Evolutionary conservation across 495 filamentous ascomycete species (phyloP).

Genomic region (Penicillium diatomitis): DNA sequence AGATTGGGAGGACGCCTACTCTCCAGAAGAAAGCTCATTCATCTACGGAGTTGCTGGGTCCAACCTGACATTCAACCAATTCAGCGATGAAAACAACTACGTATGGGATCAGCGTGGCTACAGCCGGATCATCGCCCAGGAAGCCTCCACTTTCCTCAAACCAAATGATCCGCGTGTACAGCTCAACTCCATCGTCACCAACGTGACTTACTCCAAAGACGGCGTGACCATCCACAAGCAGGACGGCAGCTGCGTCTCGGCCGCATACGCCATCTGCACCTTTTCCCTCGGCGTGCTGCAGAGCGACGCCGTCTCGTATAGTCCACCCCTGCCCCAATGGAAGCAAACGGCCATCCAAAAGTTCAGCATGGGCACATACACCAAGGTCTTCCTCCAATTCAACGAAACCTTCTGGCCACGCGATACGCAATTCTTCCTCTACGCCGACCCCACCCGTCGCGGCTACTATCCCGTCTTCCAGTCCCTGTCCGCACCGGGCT

Average conservation of each 20-base stretch:
- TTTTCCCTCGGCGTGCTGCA: slow-evolving; percentile 65
- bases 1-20: slow-evolving; percentile 49
- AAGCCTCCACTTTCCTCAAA: slow-evolving; percentile 53
- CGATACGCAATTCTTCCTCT: slow-evolving; percentile 60
- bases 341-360: slow-evolving; percentile 56
- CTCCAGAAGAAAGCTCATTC: slow-evolving; percentile 40
- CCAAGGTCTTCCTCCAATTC: slow-evolving; percentile 72
- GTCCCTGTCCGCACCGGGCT: slow-evolving; percentile 49
- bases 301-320: slow-evolving; percentile 51
- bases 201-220: slow-evolving; percentile 44
- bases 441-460: slow-evolving; percentile 51
- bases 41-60: slow-evolving; percentile 34
- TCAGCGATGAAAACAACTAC: slow-evolving; percentile 54
- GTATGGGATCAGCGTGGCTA: slow-evolving; percentile 62
- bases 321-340: slow-evolving; percentile 54
- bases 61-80: slow-evolving; percentile 42
- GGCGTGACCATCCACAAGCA: slow-evolving; percentile 49
- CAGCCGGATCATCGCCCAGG: slow-evolving; percentile 49
- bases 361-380: slow-evolving; percentile 69
- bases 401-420: slow-evolving; percentile 61
- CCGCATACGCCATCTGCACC: slow-evolving; percentile 49
- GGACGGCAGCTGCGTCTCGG: slow-evolving; percentile 51
- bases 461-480: slow-evolving; percentile 69
- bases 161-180: slow-evolving; percentile 48
- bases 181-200: slow-evolving; percentile 50